A percentile compares a stretch with the other conserved stretches of the same genome.
Conservation (phyloP, 2,329 filamentous ascomycete genomes). For the Fusarium nurragi region DNA sequence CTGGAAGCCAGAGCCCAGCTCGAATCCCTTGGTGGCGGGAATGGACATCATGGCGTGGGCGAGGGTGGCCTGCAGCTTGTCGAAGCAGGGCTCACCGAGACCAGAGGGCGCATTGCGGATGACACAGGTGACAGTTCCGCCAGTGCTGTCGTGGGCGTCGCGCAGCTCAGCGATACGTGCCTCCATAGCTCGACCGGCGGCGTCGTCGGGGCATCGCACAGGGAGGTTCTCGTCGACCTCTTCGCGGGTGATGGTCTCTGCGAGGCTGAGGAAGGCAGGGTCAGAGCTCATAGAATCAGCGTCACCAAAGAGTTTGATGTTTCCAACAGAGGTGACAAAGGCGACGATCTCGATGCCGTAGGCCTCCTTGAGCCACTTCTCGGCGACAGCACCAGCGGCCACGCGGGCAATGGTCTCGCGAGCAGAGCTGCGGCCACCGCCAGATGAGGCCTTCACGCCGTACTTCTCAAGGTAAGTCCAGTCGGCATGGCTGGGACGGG, state of each 20-base stretch:
- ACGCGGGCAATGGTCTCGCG: slow-evolving; percentile 94
- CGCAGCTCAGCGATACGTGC: slow-evolving; percentile 79
- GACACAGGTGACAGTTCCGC: slow-evolving; percentile 93
- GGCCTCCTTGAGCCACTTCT: slow-evolving; percentile 85
- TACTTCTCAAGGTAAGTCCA: slow-evolving; percentile 99
- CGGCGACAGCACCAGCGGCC: slow-evolving; percentile 89
- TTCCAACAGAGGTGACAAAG: slow-evolving; percentile 87
- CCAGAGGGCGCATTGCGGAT: slow-evolving; percentile 86
- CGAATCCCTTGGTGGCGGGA: slow-evolving; percentile 94
- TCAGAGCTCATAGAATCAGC: slow-evolving; percentile 70
- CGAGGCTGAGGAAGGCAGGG: slow-evolving; percentile 79
- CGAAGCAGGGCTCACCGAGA: slow-evolving; percentile 92
- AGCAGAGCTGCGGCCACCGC: slow-evolving; percentile 90
- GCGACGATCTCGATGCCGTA: slow-evolving; percentile 92
- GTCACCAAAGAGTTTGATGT: slow-evolving; percentile 49
- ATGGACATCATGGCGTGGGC: slow-evolving; percentile 96
- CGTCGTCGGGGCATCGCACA: slow-evolving; percentile 82
- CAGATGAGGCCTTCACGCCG: slow-evolving; percentile 88
- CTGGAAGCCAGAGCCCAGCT: slow-evolving; percentile 91
- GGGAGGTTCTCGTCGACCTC: slow-evolving; percentile 86
- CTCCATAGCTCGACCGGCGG: slow-evolving; percentile 76
- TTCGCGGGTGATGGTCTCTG: slow-evolving; percentile 62
- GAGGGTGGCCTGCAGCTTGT: slow-evolving; percentile 92
- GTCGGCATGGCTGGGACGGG: slow-evolving; percentile 91
- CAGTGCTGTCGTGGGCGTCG: slow-evolving; percentile 86